These are phyloP conservation scores for Xylona heveae DNA, from an alignment of 495 filamentous ascomycete species.

Conservation along the genomic window DNA sequence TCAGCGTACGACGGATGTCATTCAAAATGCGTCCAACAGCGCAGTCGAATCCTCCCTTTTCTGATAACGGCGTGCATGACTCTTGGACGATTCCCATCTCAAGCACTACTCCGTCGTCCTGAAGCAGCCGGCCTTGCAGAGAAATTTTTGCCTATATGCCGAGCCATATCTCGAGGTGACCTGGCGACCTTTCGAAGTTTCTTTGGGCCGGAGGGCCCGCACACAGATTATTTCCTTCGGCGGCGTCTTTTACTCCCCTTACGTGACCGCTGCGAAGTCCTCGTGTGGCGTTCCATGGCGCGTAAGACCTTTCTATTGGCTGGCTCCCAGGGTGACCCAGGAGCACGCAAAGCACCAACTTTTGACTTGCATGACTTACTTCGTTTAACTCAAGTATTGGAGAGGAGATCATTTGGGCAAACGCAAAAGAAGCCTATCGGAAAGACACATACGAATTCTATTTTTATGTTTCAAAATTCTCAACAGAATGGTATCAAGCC, in stretches of 20 bases:
- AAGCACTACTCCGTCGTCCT: constrained; percentile 37
- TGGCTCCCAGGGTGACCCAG: constrained; percentile 27
- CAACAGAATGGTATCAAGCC: too few species aligned
- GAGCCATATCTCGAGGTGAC: constrained; percentile 56
- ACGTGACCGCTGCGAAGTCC: constrained; percentile 47
- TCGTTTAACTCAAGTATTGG: constrained; percentile 19
- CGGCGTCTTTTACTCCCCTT: constrained; percentile 55
- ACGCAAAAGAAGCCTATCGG: neutral
- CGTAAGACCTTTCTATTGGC: constrained; percentile 52
- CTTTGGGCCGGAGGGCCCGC: constrained; percentile 26
- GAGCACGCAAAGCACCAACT: constrained; percentile 28
- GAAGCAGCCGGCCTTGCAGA: constrained; percentile 50
- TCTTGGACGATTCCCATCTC: constrained; percentile 64
- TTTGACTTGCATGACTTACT: constrained; percentile 33
- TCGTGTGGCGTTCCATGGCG: constrained; percentile 69
- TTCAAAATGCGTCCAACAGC: constrained; percentile 40
- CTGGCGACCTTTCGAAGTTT: constrained; percentile 56
- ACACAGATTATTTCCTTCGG: constrained; percentile 48
- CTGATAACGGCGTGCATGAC: constrained; percentile 68
- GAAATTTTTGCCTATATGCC: constrained; percentile 52
- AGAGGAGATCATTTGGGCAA: constrained; percentile 10
- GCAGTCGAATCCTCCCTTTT: constrained; percentile 62
- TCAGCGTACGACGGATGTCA: constrained; percentile 65
- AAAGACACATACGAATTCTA: constrained; percentile 11
- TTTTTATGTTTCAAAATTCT: constrained; percentile 10